Base-by-base conservation (phyloP, 148 eudicot genomes). In the Mesembryanthemum crystallinum region DNA sequence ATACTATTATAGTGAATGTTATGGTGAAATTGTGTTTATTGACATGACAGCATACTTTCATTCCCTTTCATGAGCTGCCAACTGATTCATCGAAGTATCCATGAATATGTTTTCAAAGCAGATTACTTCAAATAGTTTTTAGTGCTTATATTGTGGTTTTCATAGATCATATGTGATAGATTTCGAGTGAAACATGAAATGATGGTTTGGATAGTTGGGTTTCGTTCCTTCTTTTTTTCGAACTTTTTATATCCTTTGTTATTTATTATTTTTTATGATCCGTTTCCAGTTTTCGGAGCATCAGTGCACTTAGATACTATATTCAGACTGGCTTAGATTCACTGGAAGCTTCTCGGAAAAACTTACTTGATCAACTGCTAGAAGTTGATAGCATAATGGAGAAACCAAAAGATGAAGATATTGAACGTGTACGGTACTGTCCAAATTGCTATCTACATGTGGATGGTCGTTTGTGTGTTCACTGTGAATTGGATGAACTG, bases 271-370 rank as follows among this genome's bases (percentile, higher is more conserved):
- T 35, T 14, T 30, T 59, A 62, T 71, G 47, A 65, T 67, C 42
- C 54, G 79, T 39, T 76, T 76, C 64, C 88, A 95, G 98, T 76
- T 90, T 90, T 74, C 85, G 85, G 81, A 88, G 87, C 87, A 80
- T 89, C 59, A 83, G 66, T 74, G 73, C 90, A 64, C 88, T 95
- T 58, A 85, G 85, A 63, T 89, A 90, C 35, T 85, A 85, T 69
- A 81, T 95, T 73, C 92, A 95, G 83, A 89, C 92, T 70, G 90
- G 94, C 58, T 76, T 88, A 85, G 94, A 90, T 82, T 82, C 88
- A 63, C 58, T 92, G 78, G 97, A 92, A 81, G 87, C 84, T 51
- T 84, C 91, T 47, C 85, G 98, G 74, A 82, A 82, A 76, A 79
- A 49, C 20, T 85, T 95, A 76, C 80, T 92, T 57, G 89, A 86